Conservation (phyloP, 495 filamentous ascomycete genomes). For the Penicillium coprophilum region DNA sequence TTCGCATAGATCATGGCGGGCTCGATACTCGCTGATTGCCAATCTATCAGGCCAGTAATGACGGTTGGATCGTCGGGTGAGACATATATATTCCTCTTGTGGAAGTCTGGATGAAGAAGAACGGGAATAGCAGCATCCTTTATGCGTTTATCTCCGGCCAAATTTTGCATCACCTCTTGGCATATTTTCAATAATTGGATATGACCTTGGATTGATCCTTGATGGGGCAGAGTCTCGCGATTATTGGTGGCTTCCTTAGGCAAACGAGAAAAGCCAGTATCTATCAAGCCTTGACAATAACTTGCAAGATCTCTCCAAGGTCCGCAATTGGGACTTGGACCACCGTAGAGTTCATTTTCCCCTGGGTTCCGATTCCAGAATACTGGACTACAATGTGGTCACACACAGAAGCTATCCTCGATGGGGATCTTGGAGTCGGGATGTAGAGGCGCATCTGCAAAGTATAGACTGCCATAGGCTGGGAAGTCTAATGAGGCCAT, state of each 20-base stretch:
- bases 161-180: slow-evolving; percentile 28
- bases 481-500: slow-evolving; percentile 42
- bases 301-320: slow-evolving; percentile 3
- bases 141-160: slow-evolving; percentile 33
- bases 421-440: slow-evolving; percentile 27
- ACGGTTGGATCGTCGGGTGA: slow-evolving; percentile 39
- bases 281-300: slow-evolving; percentile 8
- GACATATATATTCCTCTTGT: slow-evolving; percentile 47
- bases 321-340: slow-evolving; percentile 1
- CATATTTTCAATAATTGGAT: slow-evolving; percentile 31
- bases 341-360: slow-evolving; percentile 19
- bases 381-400: slow-evolving; percentile 38
- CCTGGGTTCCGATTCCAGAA: slow-evolving; percentile 43
- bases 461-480: slow-evolving; percentile 45
- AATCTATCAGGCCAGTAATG: slow-evolving; percentile 44
- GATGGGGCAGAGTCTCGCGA: slow-evolving; percentile 25
- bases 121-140: slow-evolving; percentile 33
- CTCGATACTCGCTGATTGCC: slow-evolving; percentile 42
- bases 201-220: slow-evolving; percentile 38
- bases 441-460: slow-evolving; percentile 28
- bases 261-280: slow-evolving; percentile 1
- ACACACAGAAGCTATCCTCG: slow-evolving; percentile 38
- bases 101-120: slow-evolving; percentile 40
- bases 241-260: slow-evolving; percentile 17
- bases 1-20: slow-evolving; percentile 38